Conservation (phyloP, 2,329 filamentous ascomycete species). For the Paraphaeosphaeria minitans region DNA sequence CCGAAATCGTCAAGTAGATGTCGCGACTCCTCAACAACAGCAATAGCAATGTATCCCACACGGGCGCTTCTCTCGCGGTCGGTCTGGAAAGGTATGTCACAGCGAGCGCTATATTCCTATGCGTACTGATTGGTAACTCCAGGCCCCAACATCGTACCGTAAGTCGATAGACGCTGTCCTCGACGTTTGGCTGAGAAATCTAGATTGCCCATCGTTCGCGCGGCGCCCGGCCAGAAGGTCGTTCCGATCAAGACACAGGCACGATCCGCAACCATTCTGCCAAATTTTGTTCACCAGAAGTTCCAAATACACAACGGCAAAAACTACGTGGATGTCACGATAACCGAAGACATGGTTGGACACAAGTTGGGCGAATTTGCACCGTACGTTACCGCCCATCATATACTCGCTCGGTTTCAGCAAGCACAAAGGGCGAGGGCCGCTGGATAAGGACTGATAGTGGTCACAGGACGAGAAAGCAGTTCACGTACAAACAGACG, state of each 20-base stretch:
- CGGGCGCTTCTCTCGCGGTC: constrained; percentile 69
- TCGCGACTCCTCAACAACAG: constrained; percentile 36
- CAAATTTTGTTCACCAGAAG: constrained; percentile 86
- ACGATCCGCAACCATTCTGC: constrained; percentile 84
- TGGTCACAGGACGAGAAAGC: constrained; percentile 66
- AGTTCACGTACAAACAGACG: constrained; percentile 70
- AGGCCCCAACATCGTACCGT: constrained; percentile 76
- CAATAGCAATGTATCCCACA: constrained; percentile 74
- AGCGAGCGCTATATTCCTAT: neutral
- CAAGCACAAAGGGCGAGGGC: neutral
- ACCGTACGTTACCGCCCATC: constrained; percentile 62
- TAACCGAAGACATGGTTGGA: constrained; percentile 96
- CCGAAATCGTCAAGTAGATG: constrained; percentile 25
- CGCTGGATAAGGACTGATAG: constrained; percentile 16
- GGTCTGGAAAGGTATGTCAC: constrained; percentile 79
- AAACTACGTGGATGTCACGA: constrained; percentile 77
- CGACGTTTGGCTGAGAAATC: constrained; percentile 31
- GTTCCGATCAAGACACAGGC: constrained; percentile 85
- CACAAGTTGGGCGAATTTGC: constrained; percentile 94
- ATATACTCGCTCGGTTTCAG: neutral
- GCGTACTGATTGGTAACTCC: constrained; percentile 28
- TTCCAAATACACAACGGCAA: constrained; percentile 95
- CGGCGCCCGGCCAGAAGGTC: constrained; percentile 65
- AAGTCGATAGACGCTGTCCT: constrained; percentile 46
- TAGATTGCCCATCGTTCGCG: constrained; percentile 67